Conservation (phyloP, 1,284 basidiomycete species). For the Microbotryum saponariae region DNA sequence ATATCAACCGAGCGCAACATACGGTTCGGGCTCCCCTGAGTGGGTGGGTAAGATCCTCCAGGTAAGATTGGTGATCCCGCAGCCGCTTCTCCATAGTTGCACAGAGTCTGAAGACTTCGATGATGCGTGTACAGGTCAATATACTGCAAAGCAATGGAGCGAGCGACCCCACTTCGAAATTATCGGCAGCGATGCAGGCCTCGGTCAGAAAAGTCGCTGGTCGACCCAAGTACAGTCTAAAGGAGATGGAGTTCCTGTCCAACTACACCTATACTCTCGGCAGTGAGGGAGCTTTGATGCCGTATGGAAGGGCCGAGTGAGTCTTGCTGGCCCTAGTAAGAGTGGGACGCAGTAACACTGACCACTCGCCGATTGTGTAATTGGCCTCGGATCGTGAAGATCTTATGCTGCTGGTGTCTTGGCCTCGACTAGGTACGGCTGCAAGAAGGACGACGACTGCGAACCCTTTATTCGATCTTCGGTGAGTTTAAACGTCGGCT, state of each 20-base stretch:
- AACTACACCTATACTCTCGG: conserved; percentile 49
- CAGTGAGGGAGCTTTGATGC: neutral
- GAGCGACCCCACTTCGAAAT: conserved; percentile 60
- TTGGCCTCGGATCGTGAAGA: conserved; percentile 45
- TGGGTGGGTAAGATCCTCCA: no score
- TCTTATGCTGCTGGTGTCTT: conserved; percentile 36
- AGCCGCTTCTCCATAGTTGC: no score
- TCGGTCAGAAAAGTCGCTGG: conserved; percentile 46
- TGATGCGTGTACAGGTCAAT: conserved; percentile 8
- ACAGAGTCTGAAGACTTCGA: no score
- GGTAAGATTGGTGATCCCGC: neutral
- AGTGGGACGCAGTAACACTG: no score
- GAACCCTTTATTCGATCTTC: conserved; percentile 56
- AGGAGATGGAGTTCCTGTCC: conserved; percentile 54
- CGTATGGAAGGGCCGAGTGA: neutral
- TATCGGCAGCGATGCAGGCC: conserved; percentile 47
- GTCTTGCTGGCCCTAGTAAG: no score
- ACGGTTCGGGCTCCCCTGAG: no score
- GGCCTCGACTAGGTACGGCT: neutral
- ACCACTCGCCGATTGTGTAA: no score
- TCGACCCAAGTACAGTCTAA: conserved; percentile 38
- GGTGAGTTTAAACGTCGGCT: no score
- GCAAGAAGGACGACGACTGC: conserved; percentile 32
- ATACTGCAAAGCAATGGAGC: conserved; percentile 72
- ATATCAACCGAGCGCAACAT: no score